phyloP scores from a whole-genome alignment of 2,329 filamentous ascomycete species.

The Fusarium drepaniforme region DNA sequence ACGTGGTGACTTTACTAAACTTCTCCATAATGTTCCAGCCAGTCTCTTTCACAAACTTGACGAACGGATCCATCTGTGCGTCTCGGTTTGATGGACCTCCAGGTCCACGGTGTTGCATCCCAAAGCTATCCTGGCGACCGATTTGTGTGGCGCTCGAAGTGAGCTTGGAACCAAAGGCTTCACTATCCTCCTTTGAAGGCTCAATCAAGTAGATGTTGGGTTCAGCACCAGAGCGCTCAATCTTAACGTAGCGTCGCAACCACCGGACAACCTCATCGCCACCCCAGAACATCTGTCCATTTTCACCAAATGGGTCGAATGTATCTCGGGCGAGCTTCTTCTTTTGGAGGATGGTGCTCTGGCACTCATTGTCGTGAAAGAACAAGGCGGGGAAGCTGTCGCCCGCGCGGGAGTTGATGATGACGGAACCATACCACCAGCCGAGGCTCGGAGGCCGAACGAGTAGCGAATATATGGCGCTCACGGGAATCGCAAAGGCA shows the following conservation, averaged over 20 bases:
- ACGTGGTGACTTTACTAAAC: conserved; percentile 96
- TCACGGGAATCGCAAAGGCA: conserved; percentile 91
- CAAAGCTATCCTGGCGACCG: conserved; percentile 49
- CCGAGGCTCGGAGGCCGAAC: conserved; percentile 92
- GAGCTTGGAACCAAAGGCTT: conserved; percentile 79
- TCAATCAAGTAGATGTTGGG: conserved; percentile 93
- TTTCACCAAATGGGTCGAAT: conserved; percentile 91
- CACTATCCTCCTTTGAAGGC: conserved; percentile 84
- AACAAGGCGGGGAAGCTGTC: conserved; percentile 96
- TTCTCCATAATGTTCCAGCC: conserved; percentile 97
- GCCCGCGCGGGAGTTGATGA: conserved; percentile 91
- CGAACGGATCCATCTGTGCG: conserved; percentile 90
- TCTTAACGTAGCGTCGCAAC: conserved; percentile 84
- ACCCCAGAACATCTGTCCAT: conserved; percentile 94
- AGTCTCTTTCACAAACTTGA: conserved; percentile 93
- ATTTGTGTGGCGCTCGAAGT: conserved; percentile 52
- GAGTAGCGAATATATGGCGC: conserved; percentile 89
- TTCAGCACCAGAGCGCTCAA: conserved; percentile 88
- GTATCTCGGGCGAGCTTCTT: conserved; percentile 85
- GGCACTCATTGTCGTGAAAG: conserved; percentile 97
- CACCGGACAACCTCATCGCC: conserved; percentile 95
- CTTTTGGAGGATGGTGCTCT: conserved; percentile 94
- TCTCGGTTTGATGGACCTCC: conserved; percentile 63
- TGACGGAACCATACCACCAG: conserved; percentile 98
- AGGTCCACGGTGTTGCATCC: conserved; percentile 44